Evolutionary conservation across 139 green algal species (phyloP), one percentile per base, ranked within the genome.

Genomic region (Pleodorina starrii): DNA sequence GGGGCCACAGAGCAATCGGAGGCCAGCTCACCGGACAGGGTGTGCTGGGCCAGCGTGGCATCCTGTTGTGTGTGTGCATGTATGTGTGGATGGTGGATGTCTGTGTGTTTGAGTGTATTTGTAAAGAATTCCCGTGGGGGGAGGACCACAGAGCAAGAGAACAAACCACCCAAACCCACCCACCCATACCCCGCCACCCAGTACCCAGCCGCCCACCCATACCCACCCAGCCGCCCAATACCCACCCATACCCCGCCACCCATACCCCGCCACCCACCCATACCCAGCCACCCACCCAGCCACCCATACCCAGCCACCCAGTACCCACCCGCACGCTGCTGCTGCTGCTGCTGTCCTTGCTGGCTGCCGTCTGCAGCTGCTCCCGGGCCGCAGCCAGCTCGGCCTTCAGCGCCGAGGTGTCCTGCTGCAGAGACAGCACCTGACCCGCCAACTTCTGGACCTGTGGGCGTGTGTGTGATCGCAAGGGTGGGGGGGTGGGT

Each of bases 301-400:
- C n/a, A n/a, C n/a, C n/a, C n/a, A n/a, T n/a, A n/a, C n/a, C n/a
- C n/a, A n/a, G n/a, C n/a, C n/a, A n/a, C n/a, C n/a, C n/a, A n/a
- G n/a, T n/a, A 32, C 76, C 0, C 77, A 85, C 77, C 77, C 35
- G 77, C 21, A 85, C 32, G 35, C 25, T 32, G 17, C 51, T 40
- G 81, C 42, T 87, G 35, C 25, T 32, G 17, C 51, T 40, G 81
- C 42, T 87, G 57, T 86, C 57, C n/a, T 73, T 72, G 57, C 48
- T 4, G 25, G 9, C 60, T 42, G 81, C 81, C 81, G 66, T 23
- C 60, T 74, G 43, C 17, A 78, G 40, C 60, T 74, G 43, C 17
- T 87, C 60, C 60, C 59, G 42, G 7, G 60, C 42, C n/a, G 60
- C 60, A 4, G 81, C n/a, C 60, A 77, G 42, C 81, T 77, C 60